These are phyloP conservation scores for Candida bentonensis DNA, from an alignment of 805 yeast species.

Conservation along the genomic window DNA sequence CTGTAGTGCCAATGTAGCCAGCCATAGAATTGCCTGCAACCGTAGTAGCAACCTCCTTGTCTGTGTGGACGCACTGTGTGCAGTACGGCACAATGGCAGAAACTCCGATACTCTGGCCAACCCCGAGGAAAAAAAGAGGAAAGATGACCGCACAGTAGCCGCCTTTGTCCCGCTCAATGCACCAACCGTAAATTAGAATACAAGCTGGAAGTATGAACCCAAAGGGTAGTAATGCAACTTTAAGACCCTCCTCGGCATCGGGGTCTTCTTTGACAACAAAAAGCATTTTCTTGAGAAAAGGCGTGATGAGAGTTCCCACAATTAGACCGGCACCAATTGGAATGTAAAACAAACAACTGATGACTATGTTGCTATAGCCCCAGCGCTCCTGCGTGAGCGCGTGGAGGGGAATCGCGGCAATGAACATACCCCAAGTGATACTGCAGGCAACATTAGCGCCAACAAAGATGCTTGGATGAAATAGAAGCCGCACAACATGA, in stretches of 20 bases:
- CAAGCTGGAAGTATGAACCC: neutral
- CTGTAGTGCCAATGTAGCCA: neutral
- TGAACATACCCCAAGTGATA: neutral
- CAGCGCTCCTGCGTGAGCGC: neutral
- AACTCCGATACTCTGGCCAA: neutral
- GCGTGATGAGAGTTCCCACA: neutral
- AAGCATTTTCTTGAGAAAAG: neutral
- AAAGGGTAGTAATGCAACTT: neutral
- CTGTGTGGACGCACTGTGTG: neutral
- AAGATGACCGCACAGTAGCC: neutral
- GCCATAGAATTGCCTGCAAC: neutral
- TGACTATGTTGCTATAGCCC: neutral
- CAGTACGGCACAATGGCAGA: neutral
- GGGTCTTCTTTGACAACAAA: neutral
- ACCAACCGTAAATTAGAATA: neutral
- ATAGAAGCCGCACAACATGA: neutral
- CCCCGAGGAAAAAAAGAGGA: neutral
- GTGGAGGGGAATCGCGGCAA: neutral
- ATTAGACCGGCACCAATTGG: neutral
- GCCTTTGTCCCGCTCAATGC: neutral
- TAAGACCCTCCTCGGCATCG: neutral
- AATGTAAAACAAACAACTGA: neutral
- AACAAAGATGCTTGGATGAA: neutral
- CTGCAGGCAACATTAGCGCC: neutral
- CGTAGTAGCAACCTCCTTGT: neutral